Conservation (phyloP, 2,329 filamentous ascomycete species). For the Monilinia fructicola region DNA sequence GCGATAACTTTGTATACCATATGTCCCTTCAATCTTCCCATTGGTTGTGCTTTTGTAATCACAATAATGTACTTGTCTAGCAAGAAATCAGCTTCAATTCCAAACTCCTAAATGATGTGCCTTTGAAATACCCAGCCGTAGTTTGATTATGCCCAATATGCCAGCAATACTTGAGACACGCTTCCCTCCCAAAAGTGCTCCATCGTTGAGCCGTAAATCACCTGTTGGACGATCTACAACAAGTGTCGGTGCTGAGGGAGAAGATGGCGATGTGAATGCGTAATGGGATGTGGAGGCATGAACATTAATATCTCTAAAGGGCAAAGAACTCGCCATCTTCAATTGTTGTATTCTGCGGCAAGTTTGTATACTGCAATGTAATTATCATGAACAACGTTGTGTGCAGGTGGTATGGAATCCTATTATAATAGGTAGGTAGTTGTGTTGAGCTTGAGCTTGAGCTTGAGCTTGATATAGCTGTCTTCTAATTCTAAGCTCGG, state of each 20-base stretch:
- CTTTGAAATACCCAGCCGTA: conserved; percentile 73
- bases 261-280: conserved; percentile 94
- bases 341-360: conserved; percentile 14
- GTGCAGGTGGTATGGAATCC: neutral
- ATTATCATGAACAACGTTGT: neutral
- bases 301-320: conserved; percentile 96
- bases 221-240: conserved; percentile 90
- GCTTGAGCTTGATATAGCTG: conserved; percentile 21
- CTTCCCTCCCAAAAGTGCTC: conserved; percentile 71
- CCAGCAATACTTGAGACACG: conserved; percentile 92
- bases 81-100: conserved; percentile 26
- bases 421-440: too few species aligned
- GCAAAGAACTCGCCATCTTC: conserved; percentile 55
- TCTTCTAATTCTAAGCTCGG: conserved; percentile 22
- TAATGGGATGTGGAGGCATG: conserved; percentile 90
- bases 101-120: neutral
- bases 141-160: conserved; percentile 88
- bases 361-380: neutral
- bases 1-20: conserved; percentile 92
- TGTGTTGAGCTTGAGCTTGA: conserved; percentile 7
- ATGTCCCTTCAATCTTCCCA: conserved; percentile 90
- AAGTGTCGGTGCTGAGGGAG: conserved; percentile 81
- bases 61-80: conserved; percentile 92
- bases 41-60: conserved; percentile 89
- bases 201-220: conserved; percentile 82